Conservation (phyloP, 192 early-diverging fungal genomes). For the Coemansia sp. region DNA sequence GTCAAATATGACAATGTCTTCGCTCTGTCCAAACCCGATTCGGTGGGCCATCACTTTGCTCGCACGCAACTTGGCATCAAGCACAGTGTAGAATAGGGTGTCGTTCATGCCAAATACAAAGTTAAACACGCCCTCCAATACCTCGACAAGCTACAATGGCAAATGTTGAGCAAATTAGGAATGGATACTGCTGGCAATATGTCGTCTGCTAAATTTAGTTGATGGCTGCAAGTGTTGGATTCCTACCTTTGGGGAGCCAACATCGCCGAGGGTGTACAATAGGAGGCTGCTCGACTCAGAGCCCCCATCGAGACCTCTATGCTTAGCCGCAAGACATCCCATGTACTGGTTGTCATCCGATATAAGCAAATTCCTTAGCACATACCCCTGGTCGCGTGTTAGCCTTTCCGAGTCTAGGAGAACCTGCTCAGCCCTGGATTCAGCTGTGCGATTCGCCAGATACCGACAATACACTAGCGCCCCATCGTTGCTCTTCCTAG, state of each 20-base stretch:
- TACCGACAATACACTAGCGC: slow-evolving; percentile 38
- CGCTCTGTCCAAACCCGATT: slow-evolving; percentile 19
- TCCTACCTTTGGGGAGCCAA: slow-evolving; percentile 28
- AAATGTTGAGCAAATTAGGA: background rate
- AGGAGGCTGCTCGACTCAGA: slow-evolving; percentile 39
- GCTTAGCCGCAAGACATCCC: slow-evolving; percentile 31
- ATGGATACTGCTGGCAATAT: background rate
- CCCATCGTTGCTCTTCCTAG: slow-evolving; percentile 11
- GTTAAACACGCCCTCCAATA: slow-evolving; percentile 60
- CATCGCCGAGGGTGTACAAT: slow-evolving; percentile 19
- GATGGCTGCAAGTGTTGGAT: background rate
- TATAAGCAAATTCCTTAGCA: slow-evolving; percentile 39
- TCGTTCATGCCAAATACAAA: slow-evolving; percentile 66
- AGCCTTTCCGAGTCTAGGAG: slow-evolving; percentile 33
- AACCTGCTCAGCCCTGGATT: slow-evolving; percentile 25
- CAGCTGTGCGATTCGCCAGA: background rate
- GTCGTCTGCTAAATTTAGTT: background rate
- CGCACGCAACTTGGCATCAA: slow-evolving; percentile 70
- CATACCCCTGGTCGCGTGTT: slow-evolving; percentile 11
- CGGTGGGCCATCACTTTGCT: slow-evolving; percentile 55
- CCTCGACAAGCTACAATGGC: slow-evolving; percentile 35
- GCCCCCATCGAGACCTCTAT: slow-evolving; percentile 2
- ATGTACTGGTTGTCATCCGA: slow-evolving; percentile 40
- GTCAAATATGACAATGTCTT: slow-evolving; percentile 58
- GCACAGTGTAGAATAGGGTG: slow-evolving; percentile 69